These are phyloP conservation scores for Talaromyces ruber DNA, from an alignment of 495 filamentous ascomycete species.

Conservation along the genomic window DNA sequence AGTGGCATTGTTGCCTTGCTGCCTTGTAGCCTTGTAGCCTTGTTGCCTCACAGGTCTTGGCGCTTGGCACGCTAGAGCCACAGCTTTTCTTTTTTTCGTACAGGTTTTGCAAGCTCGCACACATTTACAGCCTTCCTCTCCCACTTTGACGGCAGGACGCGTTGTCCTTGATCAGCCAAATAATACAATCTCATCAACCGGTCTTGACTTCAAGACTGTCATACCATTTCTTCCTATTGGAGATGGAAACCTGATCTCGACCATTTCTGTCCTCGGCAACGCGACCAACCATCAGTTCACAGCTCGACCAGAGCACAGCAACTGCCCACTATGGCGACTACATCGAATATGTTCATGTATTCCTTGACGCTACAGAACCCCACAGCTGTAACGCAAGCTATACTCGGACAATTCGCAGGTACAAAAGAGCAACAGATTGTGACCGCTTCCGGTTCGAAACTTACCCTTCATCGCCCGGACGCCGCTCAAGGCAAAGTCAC, in stretches of 20 bases:
- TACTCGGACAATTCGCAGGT: slow-evolving; percentile 88
- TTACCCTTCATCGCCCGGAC: slow-evolving; percentile 82
- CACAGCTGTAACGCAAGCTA: slow-evolving; percentile 78
- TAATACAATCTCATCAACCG: not conserved
- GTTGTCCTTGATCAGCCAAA: not conserved
- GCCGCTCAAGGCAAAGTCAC: slow-evolving; percentile 76
- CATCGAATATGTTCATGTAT: slow-evolving; percentile 97
- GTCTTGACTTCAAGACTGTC: not conserved
- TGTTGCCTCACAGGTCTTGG: not conserved
- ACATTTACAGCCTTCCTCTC: not conserved
- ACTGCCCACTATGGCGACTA: slow-evolving; percentile 77
- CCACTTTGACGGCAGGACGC: not conserved
- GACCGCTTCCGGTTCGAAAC: slow-evolving; percentile 81
- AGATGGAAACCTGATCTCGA: slow-evolving; percentile 6
- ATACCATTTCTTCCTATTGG: not conserved
- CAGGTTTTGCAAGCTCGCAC: not conserved
- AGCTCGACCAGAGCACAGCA: slow-evolving; percentile 13
- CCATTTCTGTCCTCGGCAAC: not conserved
- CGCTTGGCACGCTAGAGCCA: slow-evolving; percentile 4
- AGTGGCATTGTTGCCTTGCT: not conserved
- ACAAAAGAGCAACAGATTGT: slow-evolving; percentile 96
- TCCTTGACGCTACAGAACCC: slow-evolving; percentile 89
- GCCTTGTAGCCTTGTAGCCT: not conserved
- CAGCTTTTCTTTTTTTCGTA: slow-evolving; percentile 5
- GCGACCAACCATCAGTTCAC: slow-evolving; percentile 9